Base-by-base conservation (phyloP, 805 yeast genomes). In the Barnettozyma californica region DNA sequence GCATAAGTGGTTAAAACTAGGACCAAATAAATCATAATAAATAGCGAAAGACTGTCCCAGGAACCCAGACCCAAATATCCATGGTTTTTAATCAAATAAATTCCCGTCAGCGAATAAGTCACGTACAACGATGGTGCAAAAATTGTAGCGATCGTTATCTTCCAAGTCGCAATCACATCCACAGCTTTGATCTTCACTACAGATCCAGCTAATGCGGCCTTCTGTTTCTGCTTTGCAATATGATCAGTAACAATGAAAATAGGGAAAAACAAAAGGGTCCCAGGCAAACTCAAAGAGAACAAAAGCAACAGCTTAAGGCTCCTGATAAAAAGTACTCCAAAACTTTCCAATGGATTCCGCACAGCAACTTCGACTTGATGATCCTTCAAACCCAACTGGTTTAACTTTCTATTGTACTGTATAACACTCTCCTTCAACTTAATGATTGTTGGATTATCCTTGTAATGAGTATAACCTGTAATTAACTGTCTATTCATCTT, bases 161-260 rank as follows among this genome's bases (percentile, higher is more conserved):
- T 92, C 99, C 99, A 92, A 2, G 97, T 88, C 2, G 97, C 97
- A 47, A 92, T 73, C 37, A 92, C 95, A 64, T 92, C 99, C 44
- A 79, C 80, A 13, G 95, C 98, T 63, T 83, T 82, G 53, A 92
- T 83, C 63, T 92, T 92, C 16, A 92, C 99, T 1, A 87, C 77
- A 0, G 97, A 89, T n/a, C 78, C 85, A n/a, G 88, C 90, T 51
- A 92, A 71, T 0, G 98, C 98, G 34, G 80, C 77, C 51, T 67
- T 71, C 37, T 91, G 89, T 67, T 91, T 90, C 53, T 73, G 71
- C 50, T 73, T 77, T 13, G 96, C 84, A 48, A 87, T 84, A 26
- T 67, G 65, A 59, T 82, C 83, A 9, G 96, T 79, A 16, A 84
- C 77, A 36, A 87, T 67, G 60, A 92, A 89, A 3, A 94, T 87